These are phyloP conservation scores for Aureobasidium pullulans DNA, from an alignment of 2,329 filamentous ascomycete species.

Conservation along the genomic window DNA sequence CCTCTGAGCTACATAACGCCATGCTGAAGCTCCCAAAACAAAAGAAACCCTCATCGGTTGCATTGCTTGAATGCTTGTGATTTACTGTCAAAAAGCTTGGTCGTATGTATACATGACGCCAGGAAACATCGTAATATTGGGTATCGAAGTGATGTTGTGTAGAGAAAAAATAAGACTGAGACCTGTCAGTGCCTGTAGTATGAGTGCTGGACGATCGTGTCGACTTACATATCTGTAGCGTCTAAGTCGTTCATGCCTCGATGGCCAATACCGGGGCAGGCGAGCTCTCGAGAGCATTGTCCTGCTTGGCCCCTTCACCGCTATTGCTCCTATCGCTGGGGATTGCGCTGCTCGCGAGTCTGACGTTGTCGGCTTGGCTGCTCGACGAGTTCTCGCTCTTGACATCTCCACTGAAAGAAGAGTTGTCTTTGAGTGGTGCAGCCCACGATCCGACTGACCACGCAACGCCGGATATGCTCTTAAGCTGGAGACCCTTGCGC, in stretches of 20 bases:
- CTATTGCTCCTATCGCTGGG: slow-evolving; percentile 54
- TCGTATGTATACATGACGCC: background rate
- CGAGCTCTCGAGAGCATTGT: slow-evolving; percentile 28
- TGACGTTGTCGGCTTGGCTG: slow-evolving; percentile 47
- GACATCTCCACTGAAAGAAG: slow-evolving; percentile 51
- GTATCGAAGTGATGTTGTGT: background rate
- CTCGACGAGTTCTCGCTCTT: slow-evolving; percentile 49
- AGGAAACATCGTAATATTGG: background rate
- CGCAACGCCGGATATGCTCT: slow-evolving; percentile 81
- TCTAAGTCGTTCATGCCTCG: background rate
- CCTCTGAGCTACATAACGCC: slow-evolving; percentile 1
- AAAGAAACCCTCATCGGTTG: background rate
- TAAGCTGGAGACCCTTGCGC: slow-evolving; percentile 72
- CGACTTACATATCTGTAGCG: background rate
- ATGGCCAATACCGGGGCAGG: slow-evolving; percentile 25
- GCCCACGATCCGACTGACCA: slow-evolving; percentile 83
- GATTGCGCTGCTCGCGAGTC: slow-evolving; percentile 51
- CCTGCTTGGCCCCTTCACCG: slow-evolving; percentile 31
- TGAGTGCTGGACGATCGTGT: no score
- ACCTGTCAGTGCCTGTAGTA: background rate
- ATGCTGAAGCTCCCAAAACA: background rate
- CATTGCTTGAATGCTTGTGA: background rate
- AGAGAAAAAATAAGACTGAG: background rate
- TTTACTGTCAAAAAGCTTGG: background rate
- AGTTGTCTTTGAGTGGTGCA: slow-evolving; percentile 47